phyloP scores from a whole-genome alignment of 768 basidiomycete species.

The Mycena latifolia region DNA sequence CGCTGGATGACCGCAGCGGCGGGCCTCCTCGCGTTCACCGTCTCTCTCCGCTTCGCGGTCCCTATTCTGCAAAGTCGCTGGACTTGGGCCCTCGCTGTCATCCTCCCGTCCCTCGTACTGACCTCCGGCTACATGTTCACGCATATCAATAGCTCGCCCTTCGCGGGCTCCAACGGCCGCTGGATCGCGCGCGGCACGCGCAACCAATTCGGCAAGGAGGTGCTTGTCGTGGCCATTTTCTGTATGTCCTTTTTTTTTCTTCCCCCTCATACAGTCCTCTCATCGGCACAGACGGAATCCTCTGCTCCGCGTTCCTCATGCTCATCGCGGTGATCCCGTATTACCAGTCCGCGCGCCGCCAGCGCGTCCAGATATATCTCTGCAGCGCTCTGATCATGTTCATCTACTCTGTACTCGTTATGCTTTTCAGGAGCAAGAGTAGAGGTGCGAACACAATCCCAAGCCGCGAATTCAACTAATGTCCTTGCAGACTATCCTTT shows the following conservation, averaged over 20 bases:
- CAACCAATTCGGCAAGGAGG: conserved; percentile 94
- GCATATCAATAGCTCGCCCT: conserved; percentile 87
- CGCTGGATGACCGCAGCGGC: conserved; percentile 61
- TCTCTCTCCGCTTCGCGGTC: conserved; percentile 70
- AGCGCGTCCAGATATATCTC: conserved; percentile 89
- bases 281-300: conserved; percentile 77
- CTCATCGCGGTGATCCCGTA: conserved; percentile 85
- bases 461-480: conserved; percentile 3
- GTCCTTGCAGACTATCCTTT: conserved; percentile 77
- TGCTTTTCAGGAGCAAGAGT: conserved; percentile 93
- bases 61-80: conserved; percentile 79
- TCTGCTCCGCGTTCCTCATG: conserved; percentile 84
- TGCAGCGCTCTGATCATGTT: conserved; percentile 88
- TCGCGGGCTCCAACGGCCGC: conserved; percentile 67
- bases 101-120: conserved; percentile 81
- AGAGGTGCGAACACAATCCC: conserved; percentile 64
- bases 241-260: conserved; percentile 69
- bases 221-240: conserved; percentile 84
- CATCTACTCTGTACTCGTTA: conserved; percentile 88
- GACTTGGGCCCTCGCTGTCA: conserved; percentile 77
- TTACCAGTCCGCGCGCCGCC: conserved; percentile 76
- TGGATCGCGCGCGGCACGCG: conserved; percentile 93
- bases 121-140: conserved; percentile 97
- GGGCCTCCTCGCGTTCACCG: conserved; percentile 59
- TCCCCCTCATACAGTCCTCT: conserved; percentile 9